Base-by-base conservation (phyloP, 768 basidiomycete genomes). In the Pisolithus albus region DNA sequence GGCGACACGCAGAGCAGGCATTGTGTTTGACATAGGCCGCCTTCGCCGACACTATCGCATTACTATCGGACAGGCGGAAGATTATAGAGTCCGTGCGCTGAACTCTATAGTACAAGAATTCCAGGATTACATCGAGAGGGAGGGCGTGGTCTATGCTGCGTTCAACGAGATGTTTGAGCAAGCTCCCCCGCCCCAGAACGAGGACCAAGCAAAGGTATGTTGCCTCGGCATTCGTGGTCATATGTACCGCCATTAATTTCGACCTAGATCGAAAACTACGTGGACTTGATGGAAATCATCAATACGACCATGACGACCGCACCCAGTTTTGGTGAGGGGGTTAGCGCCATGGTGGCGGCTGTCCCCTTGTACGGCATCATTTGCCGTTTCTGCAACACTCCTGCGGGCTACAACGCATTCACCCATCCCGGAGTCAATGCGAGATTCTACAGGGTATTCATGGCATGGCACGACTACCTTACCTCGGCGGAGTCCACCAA, bases 381-480 rank as follows among this genome's bases (percentile, higher is more conserved):
- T 23, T 23, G 2, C 2, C 21, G 21, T 23, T 23, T 23, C 21
- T 23, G 21, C 21, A 23, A 23, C n/a, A 48, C 47, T n/a, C 36
- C 37, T 48, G 47, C 36, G 4, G 47, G 47, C 13, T 38, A 34
- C 46, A 55, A 9, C 49, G 55, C 28, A 73, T 49, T 80, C 65
- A 64, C 65, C 28, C 68, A 73, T 50, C 64, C 69, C 2, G 62
- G 63, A 46, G 72, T 83, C 48, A 83, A 84, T 52, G 56, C 40
- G 0, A 59, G 67, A 45, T 61, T 82, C 56, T 75, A 77, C n/a
- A 19, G 71, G 36, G 61, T 83, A 48, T 72, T 83, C 54, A 64
- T 76, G 42, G 67, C 65, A 21, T 84, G 82, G 80, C 66, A 69
- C 9, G 56, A 49, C 10, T 82, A 67, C 67, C 75, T 84, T 42